Evolutionary conservation across 2,329 filamentous ascomycete species (phyloP).

Genomic region (Aaosphaeria pasadenensis): DNA sequence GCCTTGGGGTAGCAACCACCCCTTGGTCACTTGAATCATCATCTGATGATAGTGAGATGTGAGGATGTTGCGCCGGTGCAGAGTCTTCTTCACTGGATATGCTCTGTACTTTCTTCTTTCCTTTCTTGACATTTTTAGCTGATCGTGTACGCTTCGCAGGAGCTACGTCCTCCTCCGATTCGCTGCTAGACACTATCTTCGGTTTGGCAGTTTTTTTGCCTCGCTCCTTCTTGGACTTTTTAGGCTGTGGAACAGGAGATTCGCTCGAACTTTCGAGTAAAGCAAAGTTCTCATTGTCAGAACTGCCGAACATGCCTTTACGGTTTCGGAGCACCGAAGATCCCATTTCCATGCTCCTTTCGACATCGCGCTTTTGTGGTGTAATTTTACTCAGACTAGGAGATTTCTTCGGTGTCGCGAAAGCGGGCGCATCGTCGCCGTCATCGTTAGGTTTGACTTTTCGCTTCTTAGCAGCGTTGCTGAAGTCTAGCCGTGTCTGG

Average conservation of each 20-base stretch:
- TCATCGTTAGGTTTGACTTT: constrained; percentile 2
- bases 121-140: constrained; percentile 9
- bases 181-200: neutral
- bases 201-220: neutral
- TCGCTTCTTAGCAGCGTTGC: constrained; percentile 22
- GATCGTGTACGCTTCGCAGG: constrained; percentile 2
- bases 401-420: constrained; percentile 6
- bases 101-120: constrained; percentile 11
- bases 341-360: constrained; percentile 15
- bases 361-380: neutral
- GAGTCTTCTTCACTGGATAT: constrained; percentile 1
- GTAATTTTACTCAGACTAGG: neutral
- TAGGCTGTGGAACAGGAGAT: neutral
- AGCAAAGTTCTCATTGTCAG: constrained; percentile 7
- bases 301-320: constrained; percentile 24
- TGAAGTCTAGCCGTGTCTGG: constrained; percentile 1
- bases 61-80: neutral
- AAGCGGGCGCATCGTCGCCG: neutral
- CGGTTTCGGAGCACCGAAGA: constrained; percentile 12
- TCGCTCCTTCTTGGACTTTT: neutral
- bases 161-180: neutral
- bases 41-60: no score
- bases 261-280: neutral
- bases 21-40: no score
- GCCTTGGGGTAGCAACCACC: no score